These are phyloP conservation scores for Aspergillus novoparasiticus DNA, from an alignment of 2,329 filamentous ascomycete genomes.

Conservation along the genomic window DNA sequence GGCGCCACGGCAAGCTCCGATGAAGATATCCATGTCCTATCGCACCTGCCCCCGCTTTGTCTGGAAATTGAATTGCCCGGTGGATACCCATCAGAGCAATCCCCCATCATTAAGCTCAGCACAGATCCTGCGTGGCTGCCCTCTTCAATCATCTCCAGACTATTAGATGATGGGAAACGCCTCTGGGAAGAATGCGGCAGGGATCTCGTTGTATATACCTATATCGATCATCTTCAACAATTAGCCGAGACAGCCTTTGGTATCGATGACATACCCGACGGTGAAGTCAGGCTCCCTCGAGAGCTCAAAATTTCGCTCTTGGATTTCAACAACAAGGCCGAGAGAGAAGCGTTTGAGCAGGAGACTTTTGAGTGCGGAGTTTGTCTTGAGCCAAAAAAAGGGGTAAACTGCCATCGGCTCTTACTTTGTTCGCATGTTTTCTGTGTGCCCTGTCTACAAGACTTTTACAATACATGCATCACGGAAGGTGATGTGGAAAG, in stretches of 20 bases:
- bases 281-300: conserved; percentile 51
- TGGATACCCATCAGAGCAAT: conserved; percentile 56
- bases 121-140: conserved; percentile 59
- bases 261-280: conserved; percentile 42
- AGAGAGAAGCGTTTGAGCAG: conserved; percentile 74
- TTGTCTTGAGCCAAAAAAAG: conserved; percentile 91
- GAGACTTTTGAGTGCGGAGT: conserved; percentile 87
- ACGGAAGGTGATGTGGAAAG: conserved; percentile 77
- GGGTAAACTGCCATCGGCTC: conserved; percentile 76
- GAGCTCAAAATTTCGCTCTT: conserved; percentile 69
- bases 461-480: conserved; percentile 89
- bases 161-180: conserved; percentile 50
- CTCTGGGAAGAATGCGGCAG: conserved; percentile 64
- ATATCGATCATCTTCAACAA: conserved; percentile 63
- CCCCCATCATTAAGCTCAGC: conserved; percentile 54
- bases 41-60: conserved; percentile 59
- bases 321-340: conserved; percentile 75
- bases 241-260: conserved; percentile 59
- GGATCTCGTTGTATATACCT: conserved; percentile 60
- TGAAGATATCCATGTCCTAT: conserved; percentile 50
- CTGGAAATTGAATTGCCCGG: conserved; percentile 56
- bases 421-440: conserved; percentile 87
- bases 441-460: conserved; percentile 81
- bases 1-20: conserved; percentile 17
- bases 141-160: conserved; percentile 41